A percentile compares a stretch with the other conserved stretches of the same genome.
Evolutionary conservation across 2,329 filamentous ascomycete genomes (phyloP).

Genomic region (Colletotrichum orchidophilum): DNA sequence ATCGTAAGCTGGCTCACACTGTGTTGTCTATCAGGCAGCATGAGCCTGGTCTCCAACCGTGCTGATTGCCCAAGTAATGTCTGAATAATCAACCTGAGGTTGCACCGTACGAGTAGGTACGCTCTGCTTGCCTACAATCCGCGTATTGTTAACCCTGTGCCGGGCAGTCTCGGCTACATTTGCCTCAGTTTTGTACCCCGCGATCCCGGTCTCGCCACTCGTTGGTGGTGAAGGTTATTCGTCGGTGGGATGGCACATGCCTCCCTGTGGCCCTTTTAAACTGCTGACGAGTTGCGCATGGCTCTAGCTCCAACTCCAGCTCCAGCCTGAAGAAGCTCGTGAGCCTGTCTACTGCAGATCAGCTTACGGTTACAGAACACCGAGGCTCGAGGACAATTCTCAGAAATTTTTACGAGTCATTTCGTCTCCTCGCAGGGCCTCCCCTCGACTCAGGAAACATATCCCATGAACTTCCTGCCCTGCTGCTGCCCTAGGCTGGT

Average conservation of each 20-base stretch:
- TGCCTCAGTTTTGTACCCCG: background rate
- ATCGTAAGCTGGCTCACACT: slow-evolving; percentile 20
- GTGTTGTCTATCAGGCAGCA: slow-evolving; percentile 9
- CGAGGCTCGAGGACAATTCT: background rate
- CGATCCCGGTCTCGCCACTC: slow-evolving; percentile 2
- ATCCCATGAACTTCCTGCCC: too few relatives aligned
- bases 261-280: slow-evolving; percentile 1
- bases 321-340: background rate
- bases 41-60: background rate
- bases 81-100: background rate
- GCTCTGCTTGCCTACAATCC: background rate
- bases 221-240: background rate
- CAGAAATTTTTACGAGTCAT: slow-evolving; percentile 15
- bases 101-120: background rate
- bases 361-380: background rate
- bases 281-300: background rate
- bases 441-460: background rate
- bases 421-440: background rate
- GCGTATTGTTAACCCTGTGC: slow-evolving; percentile 5
- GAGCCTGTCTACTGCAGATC: background rate
- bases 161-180: slow-evolving; percentile 6
- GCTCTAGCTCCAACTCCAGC: background rate
- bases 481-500: background rate
- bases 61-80: background rate
- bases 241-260: slow-evolving; percentile 24